Base-by-base conservation (phyloP, 1,284 basidiomycete species). In the Filobasidium uniguttulatum region DNA sequence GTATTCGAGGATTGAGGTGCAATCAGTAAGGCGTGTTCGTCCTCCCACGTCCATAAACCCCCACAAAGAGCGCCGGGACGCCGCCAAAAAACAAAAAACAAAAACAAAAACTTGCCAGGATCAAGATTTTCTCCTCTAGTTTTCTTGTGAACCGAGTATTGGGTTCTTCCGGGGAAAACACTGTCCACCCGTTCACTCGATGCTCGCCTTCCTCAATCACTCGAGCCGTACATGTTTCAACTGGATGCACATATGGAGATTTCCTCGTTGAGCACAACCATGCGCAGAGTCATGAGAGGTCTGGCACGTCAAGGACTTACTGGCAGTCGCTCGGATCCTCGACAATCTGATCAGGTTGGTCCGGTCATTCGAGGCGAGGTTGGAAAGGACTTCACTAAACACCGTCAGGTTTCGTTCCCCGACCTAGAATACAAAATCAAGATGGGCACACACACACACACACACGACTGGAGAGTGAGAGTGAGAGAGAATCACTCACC, bases 101-200 rank as follows among this genome's bases (percentile, higher is more conserved):
- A n/a, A n/a, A n/a, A n/a, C n/a, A n/a, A n/a, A 33, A 22, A 57
- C 83, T 55, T 54, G 89, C 88, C 66, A 98, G 65, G 0, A 98
- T 71, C 7, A 96, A 59, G 3, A 97, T 80, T 65, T 96, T 96
- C 73, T 97, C 91, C 68, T 94, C 90, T 57, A 85, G 87, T 60
- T 79, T 82, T 47, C 82, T 75, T 19, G 78, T 78, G n/a, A 82
- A 67, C 62, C 73, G 82, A 35, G 73, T 71, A 60, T 85, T 85
- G 37, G 85, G 63, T 53, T 84, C 79, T 55, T 80, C 76, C 0
- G 93, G 91, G 0, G 87, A 80, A 59, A 96, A 81, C 20, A 97
- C 65, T 0, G 89, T 96, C 91, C 93, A 97, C 1, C 88, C 93
- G 3, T 77, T 82, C 3, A 90, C 62, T 33, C 86, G 68, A 4